Percentiles rank a stretch among this genome's conserved stretches.
Conservation (phyloP, 768 basidiomycete genomes). For the Infundibulicybe gibba region DNA sequence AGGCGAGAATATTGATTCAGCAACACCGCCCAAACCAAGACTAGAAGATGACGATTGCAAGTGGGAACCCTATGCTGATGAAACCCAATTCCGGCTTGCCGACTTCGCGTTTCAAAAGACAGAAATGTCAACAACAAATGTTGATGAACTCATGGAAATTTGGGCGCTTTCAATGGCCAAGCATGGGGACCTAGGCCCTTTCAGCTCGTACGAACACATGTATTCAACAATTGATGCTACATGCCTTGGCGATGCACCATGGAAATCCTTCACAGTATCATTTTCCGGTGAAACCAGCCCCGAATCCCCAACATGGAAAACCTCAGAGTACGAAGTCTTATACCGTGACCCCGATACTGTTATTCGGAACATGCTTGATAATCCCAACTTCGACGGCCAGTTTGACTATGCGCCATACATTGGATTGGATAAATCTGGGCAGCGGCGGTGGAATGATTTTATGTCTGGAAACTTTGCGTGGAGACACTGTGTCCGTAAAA, state of each 20-base stretch:
- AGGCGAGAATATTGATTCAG: constrained; percentile 1
- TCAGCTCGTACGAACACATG: constrained; percentile 12
- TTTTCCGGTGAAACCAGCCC: neutral
- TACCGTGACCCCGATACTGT: constrained; percentile 17
- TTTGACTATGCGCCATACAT: constrained; percentile 21
- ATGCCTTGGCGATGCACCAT: constrained; percentile 10
- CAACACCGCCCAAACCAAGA: constrained; percentile 3
- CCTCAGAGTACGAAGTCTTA: constrained; percentile 14
- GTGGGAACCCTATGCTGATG: constrained; percentile 14
- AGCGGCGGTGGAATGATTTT: constrained; percentile 19
- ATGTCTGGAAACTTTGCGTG: constrained; percentile 31
- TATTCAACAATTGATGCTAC: constrained; percentile 22
- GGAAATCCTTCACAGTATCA: neutral
- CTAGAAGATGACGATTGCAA: neutral
- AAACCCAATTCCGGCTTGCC: constrained; percentile 13
- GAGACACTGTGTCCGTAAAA: constrained; percentile 15
- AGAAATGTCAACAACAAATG: constrained; percentile 12
- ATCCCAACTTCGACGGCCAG: constrained; percentile 21
- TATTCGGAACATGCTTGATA: constrained; percentile 17
- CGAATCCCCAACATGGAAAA: constrained; percentile 18
- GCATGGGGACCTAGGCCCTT: constrained; percentile 12
- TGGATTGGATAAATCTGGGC: constrained; percentile 10
- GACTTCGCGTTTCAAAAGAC: constrained; percentile 13
- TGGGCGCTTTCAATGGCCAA: constrained; percentile 9
- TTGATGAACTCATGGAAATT: constrained; percentile 9